phyloP scores from a whole-genome alignment of 2,329 filamentous ascomycete genomes.

The Huntiella omanensis region DNA sequence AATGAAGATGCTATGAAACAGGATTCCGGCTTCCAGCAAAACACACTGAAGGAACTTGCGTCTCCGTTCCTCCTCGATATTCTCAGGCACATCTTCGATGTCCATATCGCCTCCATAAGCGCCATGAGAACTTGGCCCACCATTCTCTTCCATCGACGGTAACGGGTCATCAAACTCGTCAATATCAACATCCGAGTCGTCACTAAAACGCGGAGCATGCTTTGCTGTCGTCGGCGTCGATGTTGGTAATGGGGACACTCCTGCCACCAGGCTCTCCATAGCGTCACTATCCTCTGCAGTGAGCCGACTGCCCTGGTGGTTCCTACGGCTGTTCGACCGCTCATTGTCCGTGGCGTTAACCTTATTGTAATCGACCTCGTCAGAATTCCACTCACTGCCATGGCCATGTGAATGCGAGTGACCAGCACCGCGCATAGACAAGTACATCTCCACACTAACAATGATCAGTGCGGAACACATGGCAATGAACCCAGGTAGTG shows the following conservation, averaged over 20 bases:
- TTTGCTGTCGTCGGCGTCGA: slow-evolving; percentile 19
- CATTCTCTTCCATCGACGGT: slow-evolving; percentile 12
- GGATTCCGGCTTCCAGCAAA: slow-evolving; percentile 62
- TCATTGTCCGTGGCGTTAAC: neutral
- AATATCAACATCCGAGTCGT: slow-evolving; percentile 36
- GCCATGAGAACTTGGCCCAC: slow-evolving; percentile 11
- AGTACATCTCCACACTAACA: slow-evolving; percentile 72
- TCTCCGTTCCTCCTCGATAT: slow-evolving; percentile 36
- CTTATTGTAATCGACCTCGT: slow-evolving; percentile 17
- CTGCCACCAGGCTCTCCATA: slow-evolving; percentile 36
- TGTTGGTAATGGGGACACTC: slow-evolving; percentile 37
- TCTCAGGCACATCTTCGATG: slow-evolving; percentile 10
- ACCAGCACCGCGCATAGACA: slow-evolving; percentile 50
- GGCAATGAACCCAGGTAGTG: slow-evolving; percentile 63
- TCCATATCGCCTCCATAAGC: slow-evolving; percentile 13
- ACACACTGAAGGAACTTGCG: slow-evolving; percentile 58
- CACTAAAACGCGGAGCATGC: slow-evolving; percentile 10
- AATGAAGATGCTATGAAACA: slow-evolving; percentile 74
- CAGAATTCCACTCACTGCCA: slow-evolving; percentile 28
- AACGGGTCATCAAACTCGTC: slow-evolving; percentile 33
- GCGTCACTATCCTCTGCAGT: slow-evolving; percentile 31
- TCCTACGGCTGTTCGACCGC: slow-evolving; percentile 14
- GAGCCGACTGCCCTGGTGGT: slow-evolving; percentile 27
- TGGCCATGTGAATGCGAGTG: slow-evolving; percentile 37
- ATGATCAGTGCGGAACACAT: slow-evolving; percentile 71